Evolutionary conservation across 192 early-diverging fungal species (phyloP).

Genomic region (Podila minutissima): DNA sequence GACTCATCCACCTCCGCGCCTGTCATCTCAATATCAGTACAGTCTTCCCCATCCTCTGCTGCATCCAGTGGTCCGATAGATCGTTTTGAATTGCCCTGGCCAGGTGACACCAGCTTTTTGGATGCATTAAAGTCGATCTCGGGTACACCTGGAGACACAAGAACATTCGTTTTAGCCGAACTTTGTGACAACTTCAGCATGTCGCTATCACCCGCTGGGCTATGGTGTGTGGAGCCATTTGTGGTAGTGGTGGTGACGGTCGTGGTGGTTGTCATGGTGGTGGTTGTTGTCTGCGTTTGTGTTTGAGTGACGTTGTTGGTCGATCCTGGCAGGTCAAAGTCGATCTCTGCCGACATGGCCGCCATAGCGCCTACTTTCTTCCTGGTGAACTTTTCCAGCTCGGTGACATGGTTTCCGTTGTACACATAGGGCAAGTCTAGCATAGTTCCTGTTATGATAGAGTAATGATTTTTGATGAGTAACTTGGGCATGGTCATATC

Average conservation of each 20-base stretch:
- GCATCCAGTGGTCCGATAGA: neutral
- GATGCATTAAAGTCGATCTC: neutral
- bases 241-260: conserved; percentile 4
- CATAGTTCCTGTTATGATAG: conserved; percentile 56
- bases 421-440: conserved; percentile 72
- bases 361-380: conserved; percentile 50
- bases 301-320: conserved; percentile 14
- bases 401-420: conserved; percentile 50
- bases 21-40: neutral
- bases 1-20: neutral
- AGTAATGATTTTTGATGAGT: neutral
- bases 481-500: neutral
- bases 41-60: neutral
- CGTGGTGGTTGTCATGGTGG: conserved; percentile 16
- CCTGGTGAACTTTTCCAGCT: conserved; percentile 31
- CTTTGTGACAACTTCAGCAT: neutral
- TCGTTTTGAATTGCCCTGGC: neutral
- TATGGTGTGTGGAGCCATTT: conserved; percentile 7
- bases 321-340: conserved; percentile 35
- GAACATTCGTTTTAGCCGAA: neutral
- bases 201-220: conserved; percentile 4
- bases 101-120: neutral
- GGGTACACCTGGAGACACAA: neutral
- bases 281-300: conserved; percentile 18
- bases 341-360: conserved; percentile 37